phyloP scores from a whole-genome alignment of 352 stramenopile genomes.

The Globisporangium yorkense region DNA sequence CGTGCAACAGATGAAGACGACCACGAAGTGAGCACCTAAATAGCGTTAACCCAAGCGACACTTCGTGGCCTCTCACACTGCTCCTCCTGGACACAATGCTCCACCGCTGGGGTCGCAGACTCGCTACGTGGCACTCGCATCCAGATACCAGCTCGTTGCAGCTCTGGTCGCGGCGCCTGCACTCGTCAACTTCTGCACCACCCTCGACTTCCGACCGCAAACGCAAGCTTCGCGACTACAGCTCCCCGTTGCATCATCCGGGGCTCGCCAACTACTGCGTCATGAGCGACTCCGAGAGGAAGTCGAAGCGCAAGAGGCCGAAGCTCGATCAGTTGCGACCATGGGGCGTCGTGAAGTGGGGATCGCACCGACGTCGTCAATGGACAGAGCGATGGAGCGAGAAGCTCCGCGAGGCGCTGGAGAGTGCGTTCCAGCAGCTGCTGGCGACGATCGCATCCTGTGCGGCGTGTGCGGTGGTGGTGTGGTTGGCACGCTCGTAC shows the following conservation, averaged over 20 bases:
- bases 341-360: neutral
- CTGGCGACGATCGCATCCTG: slow-evolving; percentile 4
- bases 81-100: neutral
- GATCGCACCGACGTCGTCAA: neutral
- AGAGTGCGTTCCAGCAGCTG: slow-evolving; percentile 2
- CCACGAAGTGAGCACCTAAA: too few relatives aligned
- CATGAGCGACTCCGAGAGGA: neutral
- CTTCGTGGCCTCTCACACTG: neutral
- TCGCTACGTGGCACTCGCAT: too few relatives aligned
- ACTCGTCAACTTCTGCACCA: neutral
- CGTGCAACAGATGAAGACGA: too few relatives aligned
- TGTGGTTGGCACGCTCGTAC: slow-evolving; percentile 1
- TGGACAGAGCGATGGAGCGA: neutral
- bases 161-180: neutral
- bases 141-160: neutral
- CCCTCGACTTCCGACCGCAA: neutral
- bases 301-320: neutral
- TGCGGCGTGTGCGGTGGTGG: neutral
- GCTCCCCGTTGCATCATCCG: neutral
- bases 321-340: neutral
- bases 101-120: neutral
- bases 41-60: neutral
- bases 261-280: too few relatives aligned
- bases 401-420: neutral
- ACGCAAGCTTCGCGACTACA: neutral